Conservation (phyloP, 208 protist species). For the Leishmania braziliensis region DNA sequence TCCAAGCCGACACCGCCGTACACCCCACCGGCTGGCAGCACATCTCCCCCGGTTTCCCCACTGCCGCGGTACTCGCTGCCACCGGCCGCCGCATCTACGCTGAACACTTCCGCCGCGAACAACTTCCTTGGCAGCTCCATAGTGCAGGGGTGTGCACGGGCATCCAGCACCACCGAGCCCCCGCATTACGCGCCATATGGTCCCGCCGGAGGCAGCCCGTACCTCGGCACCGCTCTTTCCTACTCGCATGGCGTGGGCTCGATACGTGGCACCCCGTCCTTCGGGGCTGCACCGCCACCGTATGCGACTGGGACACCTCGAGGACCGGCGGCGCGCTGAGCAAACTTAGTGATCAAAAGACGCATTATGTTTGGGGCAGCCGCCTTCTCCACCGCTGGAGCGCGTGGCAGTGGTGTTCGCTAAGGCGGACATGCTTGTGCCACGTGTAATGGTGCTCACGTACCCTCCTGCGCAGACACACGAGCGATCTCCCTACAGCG, state of each 20-base stretch:
- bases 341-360: neutral
- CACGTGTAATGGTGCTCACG: neutral
- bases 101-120: constrained; percentile 26
- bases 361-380: no score
- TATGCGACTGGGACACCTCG: constrained; percentile 22
- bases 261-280: constrained; percentile 40
- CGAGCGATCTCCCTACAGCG: neutral
- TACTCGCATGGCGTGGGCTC: constrained; percentile 33
- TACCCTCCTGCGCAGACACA: neutral
- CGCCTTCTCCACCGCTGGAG: neutral
- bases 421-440: neutral
- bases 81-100: constrained; percentile 39
- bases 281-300: constrained; percentile 39
- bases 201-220: constrained; percentile 27
- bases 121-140: constrained; percentile 39
- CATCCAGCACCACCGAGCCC: constrained; percentile 24
- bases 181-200: constrained; percentile 37
- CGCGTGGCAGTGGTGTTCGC: neutral
- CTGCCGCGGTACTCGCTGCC: constrained; percentile 79
- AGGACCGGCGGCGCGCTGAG: neutral
- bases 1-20: constrained; percentile 72
- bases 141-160: constrained; percentile 24
- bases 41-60: constrained; percentile 68
- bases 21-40: constrained; percentile 48
- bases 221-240: constrained; percentile 17